These are phyloP conservation scores for Cladosporium colombiae DNA, from an alignment of 2,329 filamentous ascomycete species.

Conservation along the genomic window DNA sequence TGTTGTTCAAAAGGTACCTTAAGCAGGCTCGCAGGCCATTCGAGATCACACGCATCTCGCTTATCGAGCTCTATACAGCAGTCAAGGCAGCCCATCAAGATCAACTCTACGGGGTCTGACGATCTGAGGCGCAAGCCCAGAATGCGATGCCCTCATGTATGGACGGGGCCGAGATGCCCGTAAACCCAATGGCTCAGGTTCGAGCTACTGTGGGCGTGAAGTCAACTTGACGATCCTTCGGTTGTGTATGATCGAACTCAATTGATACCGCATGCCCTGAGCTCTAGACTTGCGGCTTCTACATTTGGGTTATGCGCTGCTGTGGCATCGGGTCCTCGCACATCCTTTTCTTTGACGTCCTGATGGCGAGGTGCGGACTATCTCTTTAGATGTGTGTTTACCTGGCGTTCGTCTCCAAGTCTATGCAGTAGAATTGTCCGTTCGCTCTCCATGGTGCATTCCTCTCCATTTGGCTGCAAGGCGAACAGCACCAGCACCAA, in stretches of 20 bases:
- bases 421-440: neutral
- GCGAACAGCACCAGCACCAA: neutral
- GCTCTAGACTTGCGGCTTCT: neutral
- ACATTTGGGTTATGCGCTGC: neutral
- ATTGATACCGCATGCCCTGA: neutral
- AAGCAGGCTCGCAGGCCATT: neutral
- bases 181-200: neutral
- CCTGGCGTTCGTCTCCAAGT: neutral
- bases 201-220: slow-evolving; percentile 9
- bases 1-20: no score
- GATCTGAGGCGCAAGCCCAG: neutral
- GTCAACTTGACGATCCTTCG: slow-evolving; percentile 7
- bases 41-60: neutral
- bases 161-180: neutral
- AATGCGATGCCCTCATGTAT: neutral
- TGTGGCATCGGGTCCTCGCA: neutral
- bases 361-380: neutral
- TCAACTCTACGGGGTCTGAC: neutral
- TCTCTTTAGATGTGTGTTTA: neutral
- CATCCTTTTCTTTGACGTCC: neutral
- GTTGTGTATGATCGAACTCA: neutral
- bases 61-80: neutral
- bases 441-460: neutral
- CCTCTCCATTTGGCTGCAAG: neutral
- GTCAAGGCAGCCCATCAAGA: neutral